Evolutionary conservation across 2,329 filamentous ascomycete species (phyloP), one percentile per base, ranked within the genome.

Genomic region (Clarireedia sp.): DNA sequence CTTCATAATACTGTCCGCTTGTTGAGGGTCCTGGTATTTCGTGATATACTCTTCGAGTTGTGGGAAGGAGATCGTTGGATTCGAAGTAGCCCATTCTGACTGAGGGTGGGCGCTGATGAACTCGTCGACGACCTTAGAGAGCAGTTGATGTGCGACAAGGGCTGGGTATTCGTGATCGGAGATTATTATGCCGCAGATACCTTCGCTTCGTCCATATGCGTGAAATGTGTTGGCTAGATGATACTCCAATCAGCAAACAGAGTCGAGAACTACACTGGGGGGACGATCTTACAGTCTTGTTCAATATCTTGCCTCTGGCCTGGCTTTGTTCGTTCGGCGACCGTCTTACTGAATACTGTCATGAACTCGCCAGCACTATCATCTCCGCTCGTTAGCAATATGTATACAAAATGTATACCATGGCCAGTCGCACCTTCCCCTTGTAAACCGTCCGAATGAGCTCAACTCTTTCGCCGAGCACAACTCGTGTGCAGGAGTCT

Each of bases 1-100:
- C 79, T 90, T 91, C 78, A 90, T 82, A 69, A 97, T 95, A 73
- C 86, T 92, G 74, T 95, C 90, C 63, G 90, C 91, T 74, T 95
- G 81, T 67, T 85, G 78, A 12, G 92, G 90, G 71, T 96, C 88
- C 75, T 69, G 67, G 43, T 69, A 69, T 63, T 86, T 84, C 41
- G 72, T 69, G 50, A 88, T 78, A 72, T 95, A 95, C 43, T 90
- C 86, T 70, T 89, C 85, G 55, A 97, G 78, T 69, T 86, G 80
- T 44, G 87, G 87, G 69, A 90, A 86, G 19, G 76, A 68, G 51
- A 89, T 73, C 54, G 72, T 74, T 56, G 74, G 75, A 64, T 65
- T 75, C 67, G 78, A 71, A 66, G 74, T 78, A 17, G 78, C 76
- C 78, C 85, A 94, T 44, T 82, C 74, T 50, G 82, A 81, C 57